These are phyloP conservation scores for Arthrobotrys musiformis DNA, from an alignment of 2,329 filamentous ascomycete species.

Conservation along the genomic window DNA sequence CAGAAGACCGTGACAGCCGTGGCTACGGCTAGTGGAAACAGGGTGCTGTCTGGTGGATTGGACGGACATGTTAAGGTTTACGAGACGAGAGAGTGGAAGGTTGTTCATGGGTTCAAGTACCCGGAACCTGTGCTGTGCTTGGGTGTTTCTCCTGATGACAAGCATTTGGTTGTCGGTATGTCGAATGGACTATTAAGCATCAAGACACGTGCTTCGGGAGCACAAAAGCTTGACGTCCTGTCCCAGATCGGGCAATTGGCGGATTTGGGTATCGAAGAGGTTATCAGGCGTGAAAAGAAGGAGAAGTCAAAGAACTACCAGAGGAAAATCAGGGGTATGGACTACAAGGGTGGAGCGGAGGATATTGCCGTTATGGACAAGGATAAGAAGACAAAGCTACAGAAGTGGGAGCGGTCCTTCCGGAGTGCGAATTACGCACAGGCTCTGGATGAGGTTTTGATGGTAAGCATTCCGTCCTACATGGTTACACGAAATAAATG, in stretches of 20 bases:
- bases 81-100: slow-evolving; percentile 92
- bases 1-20: slow-evolving; percentile 97
- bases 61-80: slow-evolving; percentile 98
- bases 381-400: slow-evolving; percentile 73
- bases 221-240: slow-evolving; percentile 70
- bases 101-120: slow-evolving; percentile 95
- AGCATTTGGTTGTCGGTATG: slow-evolving; percentile 94
- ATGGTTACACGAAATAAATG: neutral
- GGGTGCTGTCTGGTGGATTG: slow-evolving; percentile 86
- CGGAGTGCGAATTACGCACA: slow-evolving; percentile 79
- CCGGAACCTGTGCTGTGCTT: slow-evolving; percentile 88
- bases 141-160: slow-evolving; percentile 80
- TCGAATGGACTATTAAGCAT: slow-evolving; percentile 91
- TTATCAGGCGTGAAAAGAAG: slow-evolving; percentile 69
- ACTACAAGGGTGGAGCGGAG: slow-evolving; percentile 83
- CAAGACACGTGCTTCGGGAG: slow-evolving; percentile 84
- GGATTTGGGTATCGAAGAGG: slow-evolving; percentile 52
- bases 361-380: slow-evolving; percentile 90
- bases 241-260: slow-evolving; percentile 48
- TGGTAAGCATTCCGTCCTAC: neutral
- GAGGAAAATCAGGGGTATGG: slow-evolving; percentile 74
- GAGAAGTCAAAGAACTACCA: slow-evolving; percentile 62
- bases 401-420: slow-evolving; percentile 82
- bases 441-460: slow-evolving; percentile 81
- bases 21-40: slow-evolving; percentile 69